Percentiles rank a stretch among this genome's conserved stretches.
phyloP scores from a whole-genome alignment of 257 asterid genomes.

The Cinchona pubescens region DNA sequence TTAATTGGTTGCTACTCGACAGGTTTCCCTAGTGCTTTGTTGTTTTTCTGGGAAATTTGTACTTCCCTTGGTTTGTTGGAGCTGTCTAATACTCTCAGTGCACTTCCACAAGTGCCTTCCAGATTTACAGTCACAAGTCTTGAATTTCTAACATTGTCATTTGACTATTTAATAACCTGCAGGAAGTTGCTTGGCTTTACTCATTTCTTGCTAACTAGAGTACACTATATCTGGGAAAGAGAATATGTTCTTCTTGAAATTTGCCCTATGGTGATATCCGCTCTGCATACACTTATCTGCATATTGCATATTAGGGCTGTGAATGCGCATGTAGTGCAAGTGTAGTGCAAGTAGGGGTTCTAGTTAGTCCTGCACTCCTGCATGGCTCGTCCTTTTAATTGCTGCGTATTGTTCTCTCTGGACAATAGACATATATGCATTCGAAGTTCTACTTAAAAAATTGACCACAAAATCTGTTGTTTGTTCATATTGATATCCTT shows the following conservation, averaged over 20 bases:
- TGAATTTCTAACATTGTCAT: neutral
- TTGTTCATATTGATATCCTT: conserved; percentile 37
- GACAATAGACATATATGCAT: neutral
- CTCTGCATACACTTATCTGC: neutral
- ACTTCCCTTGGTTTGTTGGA: neutral
- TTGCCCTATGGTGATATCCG: too few species aligned
- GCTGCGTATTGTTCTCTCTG: neutral
- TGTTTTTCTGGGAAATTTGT: neutral
- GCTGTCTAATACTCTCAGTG: neutral
- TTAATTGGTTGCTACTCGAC: neutral
- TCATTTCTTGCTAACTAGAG: neutral
- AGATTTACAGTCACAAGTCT: neutral
- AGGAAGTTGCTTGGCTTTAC: too few species aligned
- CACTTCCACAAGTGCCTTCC: neutral
- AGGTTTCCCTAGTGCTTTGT: neutral
- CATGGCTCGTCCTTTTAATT: too few species aligned
- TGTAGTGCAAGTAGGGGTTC: too few species aligned
- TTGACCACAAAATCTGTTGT: neutral
- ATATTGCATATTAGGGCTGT: neutral
- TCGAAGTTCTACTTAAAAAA: neutral
- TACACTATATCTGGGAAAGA: too few species aligned
- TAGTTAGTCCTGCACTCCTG: neutral
- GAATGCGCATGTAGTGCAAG: neutral
- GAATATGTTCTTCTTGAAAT: neutral
- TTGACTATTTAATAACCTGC: too few species aligned